phyloP scores from a whole-genome alignment of 1,284 basidiomycete species.

The Kalmanozyma brasiliensis region DNA sequence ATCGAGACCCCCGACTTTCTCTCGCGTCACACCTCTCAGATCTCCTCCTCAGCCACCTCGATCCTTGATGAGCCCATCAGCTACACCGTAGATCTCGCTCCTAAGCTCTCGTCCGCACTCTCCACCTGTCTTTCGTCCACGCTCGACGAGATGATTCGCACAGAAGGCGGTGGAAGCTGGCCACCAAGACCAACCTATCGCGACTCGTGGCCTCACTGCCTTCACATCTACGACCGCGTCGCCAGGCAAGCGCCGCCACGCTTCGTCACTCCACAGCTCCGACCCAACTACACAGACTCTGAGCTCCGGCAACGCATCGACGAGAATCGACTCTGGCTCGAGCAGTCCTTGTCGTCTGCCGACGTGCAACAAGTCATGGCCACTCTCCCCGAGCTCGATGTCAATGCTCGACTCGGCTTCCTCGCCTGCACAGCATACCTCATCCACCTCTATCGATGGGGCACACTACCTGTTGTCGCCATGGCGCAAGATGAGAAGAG shows the following conservation, averaged over 20 bases:
- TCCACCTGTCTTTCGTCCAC: conserved; percentile 19
- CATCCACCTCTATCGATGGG: conserved; percentile 47
- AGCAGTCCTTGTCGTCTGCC: conserved; percentile 14
- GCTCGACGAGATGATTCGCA: conserved; percentile 38
- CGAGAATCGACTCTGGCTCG: conserved; percentile 38
- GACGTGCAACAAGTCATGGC: conserved; percentile 28
- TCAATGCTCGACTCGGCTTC: conserved; percentile 37
- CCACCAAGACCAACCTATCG: conserved; percentile 42
- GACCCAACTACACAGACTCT: conserved; percentile 38
- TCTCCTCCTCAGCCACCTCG: conserved; percentile 46
- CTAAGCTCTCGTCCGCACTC: conserved; percentile 33
- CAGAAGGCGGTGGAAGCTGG: conserved; percentile 45
- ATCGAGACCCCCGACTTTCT: conserved; percentile 33
- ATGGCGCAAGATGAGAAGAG: conserved; percentile 47
- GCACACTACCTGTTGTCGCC: conserved; percentile 42
- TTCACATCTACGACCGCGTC: conserved; percentile 36
- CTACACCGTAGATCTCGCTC: conserved; percentile 24
- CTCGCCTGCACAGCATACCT: conserved; percentile 46
- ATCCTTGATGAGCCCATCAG: conserved; percentile 26
- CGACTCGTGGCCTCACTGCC: conserved; percentile 38
- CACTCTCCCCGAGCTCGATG: conserved; percentile 16
- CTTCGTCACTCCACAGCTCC: conserved; percentile 36
- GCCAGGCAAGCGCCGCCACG: conserved; percentile 38
- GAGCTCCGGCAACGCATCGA: conserved; percentile 37
- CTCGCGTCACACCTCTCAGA: conserved; percentile 22